phyloP scores from a whole-genome alignment of 202 grass and related monocot genomes.

The Carex arenaria region DNA sequence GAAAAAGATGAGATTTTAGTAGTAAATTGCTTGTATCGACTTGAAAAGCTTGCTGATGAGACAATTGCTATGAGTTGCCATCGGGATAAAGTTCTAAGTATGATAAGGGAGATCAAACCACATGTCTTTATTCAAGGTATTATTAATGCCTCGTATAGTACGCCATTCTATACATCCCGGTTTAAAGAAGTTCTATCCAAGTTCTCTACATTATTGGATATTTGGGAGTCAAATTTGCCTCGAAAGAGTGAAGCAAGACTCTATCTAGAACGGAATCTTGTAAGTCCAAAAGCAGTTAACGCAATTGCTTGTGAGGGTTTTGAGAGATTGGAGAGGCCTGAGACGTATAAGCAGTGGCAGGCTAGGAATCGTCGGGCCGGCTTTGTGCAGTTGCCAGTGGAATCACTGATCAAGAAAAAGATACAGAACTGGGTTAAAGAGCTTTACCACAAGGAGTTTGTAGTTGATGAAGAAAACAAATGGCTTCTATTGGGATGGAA shows the following conservation, averaged over 20 bases:
- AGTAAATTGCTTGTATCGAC: neutral
- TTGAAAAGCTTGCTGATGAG: neutral
- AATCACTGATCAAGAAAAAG: neutral
- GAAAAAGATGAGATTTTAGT: neutral
- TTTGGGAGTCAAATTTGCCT: neutral
- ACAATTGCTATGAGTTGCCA: neutral
- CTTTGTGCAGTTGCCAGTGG: neutral
- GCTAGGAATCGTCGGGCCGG: neutral
- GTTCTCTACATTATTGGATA: neutral
- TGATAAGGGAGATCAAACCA: slow-evolving; percentile 1
- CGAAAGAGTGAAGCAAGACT: neutral
- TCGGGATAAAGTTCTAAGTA: neutral
- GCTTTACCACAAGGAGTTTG: neutral
- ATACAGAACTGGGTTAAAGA: neutral
- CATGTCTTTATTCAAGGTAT: neutral
- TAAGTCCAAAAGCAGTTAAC: neutral
- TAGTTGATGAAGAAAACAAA: neutral
- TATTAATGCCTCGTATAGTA: neutral
- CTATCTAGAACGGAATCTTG: neutral
- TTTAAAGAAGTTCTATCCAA: neutral
- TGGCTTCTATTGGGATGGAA: slow-evolving; percentile 14
- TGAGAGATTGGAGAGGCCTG: neutral
- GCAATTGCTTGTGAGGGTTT: slow-evolving; percentile 2
- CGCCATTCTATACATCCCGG: neutral
- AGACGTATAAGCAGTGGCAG: neutral